phyloP scores from a whole-genome alignment of 2,329 filamentous ascomycete species.

The Hypocrella siamensis region DNA sequence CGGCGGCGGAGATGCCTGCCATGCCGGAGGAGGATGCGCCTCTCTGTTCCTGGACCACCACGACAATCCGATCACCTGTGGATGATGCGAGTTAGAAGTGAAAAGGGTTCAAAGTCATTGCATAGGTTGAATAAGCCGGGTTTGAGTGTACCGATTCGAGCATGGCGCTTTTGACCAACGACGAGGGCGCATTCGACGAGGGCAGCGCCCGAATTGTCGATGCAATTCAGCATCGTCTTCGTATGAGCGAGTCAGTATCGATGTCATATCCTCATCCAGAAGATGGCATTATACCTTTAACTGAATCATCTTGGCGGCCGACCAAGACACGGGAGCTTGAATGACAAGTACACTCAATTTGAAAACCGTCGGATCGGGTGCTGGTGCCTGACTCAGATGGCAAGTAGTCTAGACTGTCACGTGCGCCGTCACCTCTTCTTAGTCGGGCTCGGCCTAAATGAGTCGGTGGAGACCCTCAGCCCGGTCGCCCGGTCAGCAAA shows the following conservation, averaged over 20 bases:
- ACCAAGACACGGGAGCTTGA: slow-evolving; percentile 4
- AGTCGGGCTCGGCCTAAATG: too few species aligned
- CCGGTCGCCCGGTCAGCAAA: slow-evolving; percentile 15
- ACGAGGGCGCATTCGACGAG: slow-evolving; percentile 94
- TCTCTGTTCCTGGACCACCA: slow-evolving; percentile 94
- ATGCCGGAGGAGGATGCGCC: slow-evolving; percentile 57
- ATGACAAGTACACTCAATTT: too few species aligned
- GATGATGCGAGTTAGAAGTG: neutral
- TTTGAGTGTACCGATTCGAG: slow-evolving; percentile 60
- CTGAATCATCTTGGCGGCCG: slow-evolving; percentile 63
- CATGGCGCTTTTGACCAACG: slow-evolving; percentile 75
- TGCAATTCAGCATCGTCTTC: slow-evolving; percentile 95
- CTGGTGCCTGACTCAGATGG: neutral
- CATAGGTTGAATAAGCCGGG: neutral
- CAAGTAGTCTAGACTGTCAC: neutral
- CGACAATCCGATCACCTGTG: slow-evolving; percentile 85
- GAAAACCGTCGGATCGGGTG: neutral
- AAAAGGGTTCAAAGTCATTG: neutral
- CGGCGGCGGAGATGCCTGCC: slow-evolving; percentile 57
- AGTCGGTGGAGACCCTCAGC: too few species aligned
- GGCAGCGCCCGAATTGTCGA: slow-evolving; percentile 98
- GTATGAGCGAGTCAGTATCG: slow-evolving; percentile 4
- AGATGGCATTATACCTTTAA: slow-evolving; percentile 67
- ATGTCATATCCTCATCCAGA: too few species aligned
- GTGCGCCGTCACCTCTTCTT: neutral